Evolutionary conservation across 129 eudicot species (phyloP), one percentile per base, ranked within the genome.

Genomic region (Pittosporum tobira): DNA sequence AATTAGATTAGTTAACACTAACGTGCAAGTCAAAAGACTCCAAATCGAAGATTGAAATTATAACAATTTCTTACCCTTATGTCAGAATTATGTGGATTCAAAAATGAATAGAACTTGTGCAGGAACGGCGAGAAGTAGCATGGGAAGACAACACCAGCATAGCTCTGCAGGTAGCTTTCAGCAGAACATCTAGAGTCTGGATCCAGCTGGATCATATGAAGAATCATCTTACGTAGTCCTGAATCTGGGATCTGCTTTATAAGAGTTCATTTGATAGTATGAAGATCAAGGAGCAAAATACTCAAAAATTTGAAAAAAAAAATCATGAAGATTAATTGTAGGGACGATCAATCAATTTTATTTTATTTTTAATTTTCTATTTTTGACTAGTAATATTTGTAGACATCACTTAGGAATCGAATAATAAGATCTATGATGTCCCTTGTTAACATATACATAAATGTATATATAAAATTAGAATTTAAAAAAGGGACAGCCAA

Each of bases 191-290:
- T 75, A 36, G 85, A 78, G 58, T 83, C 94, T n/a, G 95, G 90
- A 77, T 86, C 87, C 50, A 91, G 78, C 59, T 91, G 95, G 72
- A 91, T 81, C 98, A 91, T 91, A 58, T 91, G 98, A 69, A 86
- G 95, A 64, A 91, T 83, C 98, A 91, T 86, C 79, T 80, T 91
- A 36, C 95, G 95, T 26, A 91, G 69, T 71, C 95, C 98, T 46
- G 94, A 84, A 78, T 91, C 98, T 71, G 96, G 98, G 64, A 91
- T 91, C 98, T 91, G 80, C 67, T 79, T 62, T 47, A 18, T 23
- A 63, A 34, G 51, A 67, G 6, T 40, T 25, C 38, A 51, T 25
- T 20, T 6, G 29, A 42, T 42, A 24, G 18, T 48, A 65, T 22
- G 15, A 19, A 13, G 19, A 22, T 19, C 29, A 45, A 59, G 26